phyloP scores from a whole-genome alignment of 2,329 filamentous ascomycete species.

The Coniochaeta pulveracea region DNA sequence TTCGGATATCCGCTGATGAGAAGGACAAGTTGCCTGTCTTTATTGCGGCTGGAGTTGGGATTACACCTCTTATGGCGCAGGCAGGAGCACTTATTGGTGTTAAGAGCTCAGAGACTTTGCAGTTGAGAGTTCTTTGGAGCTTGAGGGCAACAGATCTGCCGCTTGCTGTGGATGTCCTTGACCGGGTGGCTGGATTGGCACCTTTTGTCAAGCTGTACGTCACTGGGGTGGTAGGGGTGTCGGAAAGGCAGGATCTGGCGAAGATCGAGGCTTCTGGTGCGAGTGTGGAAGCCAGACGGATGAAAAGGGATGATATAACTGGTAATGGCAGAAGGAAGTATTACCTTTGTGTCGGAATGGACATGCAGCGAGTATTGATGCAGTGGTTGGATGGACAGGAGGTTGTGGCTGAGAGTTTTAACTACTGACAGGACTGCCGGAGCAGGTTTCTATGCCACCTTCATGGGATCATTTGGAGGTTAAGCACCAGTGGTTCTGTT shows the following conservation, averaged over 20 bases:
- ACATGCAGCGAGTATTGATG: conserved; percentile 27
- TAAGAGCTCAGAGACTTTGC: conserved; percentile 16
- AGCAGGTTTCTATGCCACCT: too few relatives aligned
- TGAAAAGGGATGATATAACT: conserved; percentile 28
- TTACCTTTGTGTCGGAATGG: conserved; percentile 35
- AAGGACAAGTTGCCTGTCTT: conserved; percentile 38
- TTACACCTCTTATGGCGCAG: conserved; percentile 70
- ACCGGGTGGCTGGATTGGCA: conserved; percentile 37
- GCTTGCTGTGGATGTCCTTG: conserved; percentile 49
- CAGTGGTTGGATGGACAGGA: conserved; percentile 43
- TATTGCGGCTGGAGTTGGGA: conserved; percentile 69
- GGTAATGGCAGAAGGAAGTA: conserved; percentile 34
- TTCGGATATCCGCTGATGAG: conserved; percentile 20
- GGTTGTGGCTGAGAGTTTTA: conserved; percentile 49
- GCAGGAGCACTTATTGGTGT: conserved; percentile 32
- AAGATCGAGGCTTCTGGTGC: conserved; percentile 23
- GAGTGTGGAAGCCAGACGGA: conserved; percentile 23
- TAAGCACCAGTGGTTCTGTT: too few relatives aligned
- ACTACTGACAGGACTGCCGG: conserved; percentile 29
- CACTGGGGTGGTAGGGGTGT: conserved; percentile 32
- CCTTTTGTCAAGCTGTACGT: conserved; percentile 49
- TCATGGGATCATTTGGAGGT: too few relatives aligned
- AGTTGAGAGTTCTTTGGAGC: conserved; percentile 57
- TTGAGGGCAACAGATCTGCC: conserved; percentile 48
- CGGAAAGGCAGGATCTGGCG: conserved; percentile 22